A percentile compares a stretch with the other conserved stretches of the same genome.
Evolutionary conservation across 306 rosid genomes (phyloP).

Genomic region (Astragalus glycyphyllos): DNA sequence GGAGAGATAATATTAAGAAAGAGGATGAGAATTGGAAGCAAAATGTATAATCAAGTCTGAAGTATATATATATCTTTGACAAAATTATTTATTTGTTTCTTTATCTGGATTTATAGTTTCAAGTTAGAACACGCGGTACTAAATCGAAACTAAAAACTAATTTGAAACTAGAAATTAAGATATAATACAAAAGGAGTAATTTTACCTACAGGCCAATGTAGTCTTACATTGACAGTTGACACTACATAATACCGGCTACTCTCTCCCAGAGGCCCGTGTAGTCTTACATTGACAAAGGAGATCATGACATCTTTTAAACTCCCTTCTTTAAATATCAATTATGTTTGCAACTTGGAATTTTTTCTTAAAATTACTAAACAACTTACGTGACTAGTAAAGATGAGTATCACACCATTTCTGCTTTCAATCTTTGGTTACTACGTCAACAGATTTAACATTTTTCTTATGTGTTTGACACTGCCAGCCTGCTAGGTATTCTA

Average conservation of each 20-base stretch:
- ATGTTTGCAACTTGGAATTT: not conserved
- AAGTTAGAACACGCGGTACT: no score
- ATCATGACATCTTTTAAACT: constrained; percentile 2
- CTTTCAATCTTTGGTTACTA: constrained; percentile 25
- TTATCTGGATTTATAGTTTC: no score
- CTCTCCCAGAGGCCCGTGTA: constrained; percentile 27
- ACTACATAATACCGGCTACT: no score
- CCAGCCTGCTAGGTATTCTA: not conserved
- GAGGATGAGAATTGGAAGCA: constrained; percentile 12
- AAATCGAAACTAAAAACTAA: no score
- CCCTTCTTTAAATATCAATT: constrained; percentile 2
- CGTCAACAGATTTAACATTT: constrained; percentile 37
- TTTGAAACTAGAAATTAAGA: no score
- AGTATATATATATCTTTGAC: not conserved
- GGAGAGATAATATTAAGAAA: constrained; percentile 7
- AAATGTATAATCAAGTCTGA: constrained; percentile 30
- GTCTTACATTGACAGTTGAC: no score
- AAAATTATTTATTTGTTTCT: no score
- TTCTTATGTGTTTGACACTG: constrained; percentile 15
- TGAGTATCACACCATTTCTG: not conserved
- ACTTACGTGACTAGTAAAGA: not conserved
- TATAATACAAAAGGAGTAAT: no score
- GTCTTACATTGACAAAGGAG: constrained; percentile 14
- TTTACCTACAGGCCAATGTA: no score
- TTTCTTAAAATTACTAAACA: constrained; percentile 2